Base-by-base conservation (phyloP, 306 rosid species). In the Delonix regia region DNA sequence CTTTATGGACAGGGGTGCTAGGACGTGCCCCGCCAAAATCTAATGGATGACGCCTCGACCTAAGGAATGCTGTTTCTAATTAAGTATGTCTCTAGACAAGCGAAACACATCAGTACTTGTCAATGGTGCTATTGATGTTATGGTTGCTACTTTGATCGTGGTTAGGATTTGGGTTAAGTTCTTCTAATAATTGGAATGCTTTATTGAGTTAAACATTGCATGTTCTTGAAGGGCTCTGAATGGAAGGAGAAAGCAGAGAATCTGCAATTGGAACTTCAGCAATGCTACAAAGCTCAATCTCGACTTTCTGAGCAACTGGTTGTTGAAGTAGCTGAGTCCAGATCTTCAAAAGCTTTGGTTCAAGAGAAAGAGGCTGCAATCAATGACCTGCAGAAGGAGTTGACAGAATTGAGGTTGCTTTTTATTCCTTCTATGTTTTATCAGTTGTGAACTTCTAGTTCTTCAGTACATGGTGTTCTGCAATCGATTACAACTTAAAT, bases 181-280 rank as follows among this genome's bases (percentile, higher is more conserved):
- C 12, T 21, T 65, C 5, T 74, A 18, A 30, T 12, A 66, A 38
- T 42, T 80, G 66, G 57, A 77, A 69, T 74, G 19, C 38, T 45
- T 51, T 44, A 30, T 63, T 76, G 70, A 74, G 70, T 60, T 74
- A 28, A 73, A 12, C 62, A 2, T 30, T 80, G 69, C 25, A 38
- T 66, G 71, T 76, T 19, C 18, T 59, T 87, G 56, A 71, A 93
- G 99, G 95, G 99, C 19, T 96, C 94, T 57, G 98, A 96, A 79
- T 96, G 99, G 99, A 90, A 96, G 76, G 98, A 93, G 88, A 96
- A 93, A 79, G 93, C 91, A 0, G 99, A 93, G 71, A 93, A 76
- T 64, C 81, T 91, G 78, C 91, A 93, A 76, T 59, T 85, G 81
- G 99, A 96, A 77, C 99, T 96, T 81, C 98, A 93, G 83, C 99